Percentiles rank a stretch among this genome's conserved stretches.
phyloP scores from a whole-genome alignment of 2,329 filamentous ascomycete genomes.

The Mycosphaerella arachidis region DNA sequence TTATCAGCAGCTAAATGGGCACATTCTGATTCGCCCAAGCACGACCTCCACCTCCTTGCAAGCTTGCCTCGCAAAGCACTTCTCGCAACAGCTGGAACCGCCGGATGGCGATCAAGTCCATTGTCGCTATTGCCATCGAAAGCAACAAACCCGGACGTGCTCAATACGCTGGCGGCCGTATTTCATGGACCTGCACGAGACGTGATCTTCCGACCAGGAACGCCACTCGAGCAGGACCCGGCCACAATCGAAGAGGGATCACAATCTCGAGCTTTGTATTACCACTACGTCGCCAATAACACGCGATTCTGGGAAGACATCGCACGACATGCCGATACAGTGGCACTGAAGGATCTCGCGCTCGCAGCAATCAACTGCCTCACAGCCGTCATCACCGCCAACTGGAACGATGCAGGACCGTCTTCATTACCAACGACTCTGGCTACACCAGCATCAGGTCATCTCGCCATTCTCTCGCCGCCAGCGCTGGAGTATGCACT shows the following conservation, averaged over 20 bases:
- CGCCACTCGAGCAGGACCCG: constrained; percentile 17
- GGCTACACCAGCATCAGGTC: constrained; percentile 38
- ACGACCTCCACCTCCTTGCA: constrained; percentile 55
- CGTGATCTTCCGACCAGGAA: constrained; percentile 27
- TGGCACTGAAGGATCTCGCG: constrained; percentile 55
- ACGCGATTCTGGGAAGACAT: constrained; percentile 51
- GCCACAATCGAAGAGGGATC: constrained; percentile 45
- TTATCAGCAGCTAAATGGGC: constrained; percentile 48
- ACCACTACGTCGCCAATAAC: constrained; percentile 49
- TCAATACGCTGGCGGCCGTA: constrained; percentile 52
- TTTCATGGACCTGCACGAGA: constrained; percentile 50
- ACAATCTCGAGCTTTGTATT: constrained; percentile 53
- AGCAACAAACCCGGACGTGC: constrained; percentile 49
- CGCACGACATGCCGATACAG: constrained; percentile 50
- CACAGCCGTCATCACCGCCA: constrained; percentile 49
- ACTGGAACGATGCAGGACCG: constrained; percentile 41
- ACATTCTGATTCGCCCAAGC: constrained; percentile 50
- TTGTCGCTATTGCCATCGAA: constrained; percentile 50
- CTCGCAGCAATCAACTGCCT: constrained; percentile 53
- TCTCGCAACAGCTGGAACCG: constrained; percentile 36
- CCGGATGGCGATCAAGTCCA: constrained; percentile 36
- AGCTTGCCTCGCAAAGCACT: constrained; percentile 53
- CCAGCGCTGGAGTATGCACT: constrained; percentile 48
- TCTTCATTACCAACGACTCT: constrained; percentile 36
- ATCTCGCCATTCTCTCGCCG: constrained; percentile 51